These are phyloP conservation scores for Ogataea minuta DNA, from an alignment of 805 yeast genomes.

Conservation along the genomic window DNA sequence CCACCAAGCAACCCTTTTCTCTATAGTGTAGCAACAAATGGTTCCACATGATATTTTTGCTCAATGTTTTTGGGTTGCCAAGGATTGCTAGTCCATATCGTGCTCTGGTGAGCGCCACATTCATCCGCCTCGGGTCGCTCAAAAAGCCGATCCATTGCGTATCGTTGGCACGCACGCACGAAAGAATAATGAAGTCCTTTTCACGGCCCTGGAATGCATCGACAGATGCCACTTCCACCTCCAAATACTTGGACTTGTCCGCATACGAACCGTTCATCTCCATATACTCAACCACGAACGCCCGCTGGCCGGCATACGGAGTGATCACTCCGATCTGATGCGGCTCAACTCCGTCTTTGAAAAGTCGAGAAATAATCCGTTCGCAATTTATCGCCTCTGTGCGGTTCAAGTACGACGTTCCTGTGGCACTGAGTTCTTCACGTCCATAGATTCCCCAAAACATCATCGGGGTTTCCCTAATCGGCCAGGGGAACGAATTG, in stretches of 20 bases:
- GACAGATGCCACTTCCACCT: constrained; percentile 83
- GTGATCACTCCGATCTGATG: constrained; percentile 88
- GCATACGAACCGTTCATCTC: constrained; percentile 61
- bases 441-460: constrained; percentile 88
- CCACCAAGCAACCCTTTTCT: constrained; percentile 84
- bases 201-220: constrained; percentile 64
- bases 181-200: constrained; percentile 49
- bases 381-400: constrained; percentile 90
- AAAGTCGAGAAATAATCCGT: constrained; percentile 66
- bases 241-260: constrained; percentile 60
- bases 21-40: constrained; percentile 73
- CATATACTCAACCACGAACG: constrained; percentile 77
- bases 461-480: constrained; percentile 84
- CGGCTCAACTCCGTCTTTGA: constrained; percentile 75
- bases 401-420: constrained; percentile 79
- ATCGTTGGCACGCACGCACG: constrained; percentile 66
- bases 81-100: constrained; percentile 74
- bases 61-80: constrained; percentile 80
- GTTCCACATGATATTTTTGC: constrained; percentile 74
- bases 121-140: constrained; percentile 80
- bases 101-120: constrained; percentile 89
- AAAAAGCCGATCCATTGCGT: constrained; percentile 76
- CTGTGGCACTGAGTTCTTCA: constrained; percentile 82
- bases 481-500: constrained; percentile 88
- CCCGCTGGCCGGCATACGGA: constrained; percentile 93